These are phyloP conservation scores for Penicillium subrubescens DNA, from an alignment of 495 filamentous ascomycete genomes.

Conservation along the genomic window DNA sequence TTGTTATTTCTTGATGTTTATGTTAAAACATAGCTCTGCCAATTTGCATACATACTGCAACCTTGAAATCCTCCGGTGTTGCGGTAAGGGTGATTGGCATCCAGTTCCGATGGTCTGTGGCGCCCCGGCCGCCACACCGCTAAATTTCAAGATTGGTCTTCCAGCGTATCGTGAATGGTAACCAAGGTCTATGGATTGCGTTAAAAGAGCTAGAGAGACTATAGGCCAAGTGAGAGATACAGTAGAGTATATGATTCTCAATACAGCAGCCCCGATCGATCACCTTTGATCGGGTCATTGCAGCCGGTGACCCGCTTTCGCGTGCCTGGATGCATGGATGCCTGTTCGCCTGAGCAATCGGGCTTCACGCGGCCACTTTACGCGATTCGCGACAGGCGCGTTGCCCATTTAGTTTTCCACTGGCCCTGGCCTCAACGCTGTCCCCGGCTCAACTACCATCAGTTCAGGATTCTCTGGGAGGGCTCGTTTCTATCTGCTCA, in stretches of 20 bases:
- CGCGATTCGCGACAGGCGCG: slow-evolving; percentile 44
- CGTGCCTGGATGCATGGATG: slow-evolving; percentile 8
- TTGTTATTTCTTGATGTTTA: background rate
- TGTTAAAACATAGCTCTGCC: background rate
- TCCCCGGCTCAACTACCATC: background rate
- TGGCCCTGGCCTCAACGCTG: slow-evolving; percentile 10
- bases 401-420: slow-evolving; percentile 31
- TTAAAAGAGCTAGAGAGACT: background rate
- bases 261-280: background rate
- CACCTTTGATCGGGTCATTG: background rate
- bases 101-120: background rate
- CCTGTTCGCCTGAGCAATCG: slow-evolving; percentile 33
- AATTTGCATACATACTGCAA: background rate
- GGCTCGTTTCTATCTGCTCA: slow-evolving; percentile 11
- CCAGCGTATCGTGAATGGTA: background rate
- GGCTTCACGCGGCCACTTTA: slow-evolving; percentile 40
- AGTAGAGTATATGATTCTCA: background rate
- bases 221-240: background rate
- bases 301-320: background rate
- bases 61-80: background rate
- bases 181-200: background rate
- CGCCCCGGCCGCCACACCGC: background rate
- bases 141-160: background rate
- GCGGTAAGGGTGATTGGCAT: background rate
- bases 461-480: slow-evolving; percentile 16